A percentile compares a stretch with the other conserved stretches of the same genome.
Evolutionary conservation across 306 rosid genomes (phyloP).

Genomic region (Lotus japonicus): DNA sequence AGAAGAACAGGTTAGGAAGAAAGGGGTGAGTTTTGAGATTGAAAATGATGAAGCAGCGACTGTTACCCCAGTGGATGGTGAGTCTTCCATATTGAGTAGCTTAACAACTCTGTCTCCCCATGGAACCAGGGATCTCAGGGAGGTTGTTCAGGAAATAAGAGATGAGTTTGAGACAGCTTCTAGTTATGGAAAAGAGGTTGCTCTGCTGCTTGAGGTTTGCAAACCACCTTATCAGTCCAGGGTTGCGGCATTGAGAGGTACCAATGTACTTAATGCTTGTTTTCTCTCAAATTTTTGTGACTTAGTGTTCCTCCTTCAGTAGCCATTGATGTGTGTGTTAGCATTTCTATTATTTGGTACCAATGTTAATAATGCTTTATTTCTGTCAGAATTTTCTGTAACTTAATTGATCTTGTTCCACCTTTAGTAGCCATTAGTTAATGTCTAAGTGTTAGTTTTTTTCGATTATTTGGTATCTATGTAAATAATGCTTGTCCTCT

Average conservation of each 20-base stretch:
- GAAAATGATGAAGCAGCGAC: slow-evolving; percentile 54
- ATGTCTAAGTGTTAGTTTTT: background rate
- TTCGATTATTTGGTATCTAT: background rate
- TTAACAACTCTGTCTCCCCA: slow-evolving; percentile 62
- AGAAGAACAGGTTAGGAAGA: slow-evolving; percentile 44
- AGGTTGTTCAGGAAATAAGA: slow-evolving; percentile 82
- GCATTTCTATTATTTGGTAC: too few species aligned
- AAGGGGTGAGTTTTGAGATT: slow-evolving; percentile 75
- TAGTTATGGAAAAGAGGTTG: slow-evolving; percentile 76
- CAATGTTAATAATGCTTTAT: too few species aligned
- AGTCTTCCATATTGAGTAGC: slow-evolving; percentile 74
- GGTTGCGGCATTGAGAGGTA: slow-evolving; percentile 66
- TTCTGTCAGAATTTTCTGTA: background rate
- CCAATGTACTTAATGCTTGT: background rate
- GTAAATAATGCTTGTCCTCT: too few species aligned
- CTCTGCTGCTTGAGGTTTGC: slow-evolving; percentile 80
- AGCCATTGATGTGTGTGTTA: background rate
- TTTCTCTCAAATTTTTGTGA: background rate
- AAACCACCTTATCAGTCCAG: slow-evolving; percentile 73
- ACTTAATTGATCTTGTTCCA: too few species aligned
- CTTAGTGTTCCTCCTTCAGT: background rate
- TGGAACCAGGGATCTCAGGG: slow-evolving; percentile 70
- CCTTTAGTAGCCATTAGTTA: background rate
- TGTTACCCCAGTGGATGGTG: slow-evolving; percentile 42
- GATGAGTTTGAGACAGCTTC: slow-evolving; percentile 88